A percentile compares a stretch with the other conserved stretches of the same genome.
These are phyloP conservation scores for Bretschneidera sinensis DNA, from an alignment of 345 rosid species.

Conservation along the genomic window DNA sequence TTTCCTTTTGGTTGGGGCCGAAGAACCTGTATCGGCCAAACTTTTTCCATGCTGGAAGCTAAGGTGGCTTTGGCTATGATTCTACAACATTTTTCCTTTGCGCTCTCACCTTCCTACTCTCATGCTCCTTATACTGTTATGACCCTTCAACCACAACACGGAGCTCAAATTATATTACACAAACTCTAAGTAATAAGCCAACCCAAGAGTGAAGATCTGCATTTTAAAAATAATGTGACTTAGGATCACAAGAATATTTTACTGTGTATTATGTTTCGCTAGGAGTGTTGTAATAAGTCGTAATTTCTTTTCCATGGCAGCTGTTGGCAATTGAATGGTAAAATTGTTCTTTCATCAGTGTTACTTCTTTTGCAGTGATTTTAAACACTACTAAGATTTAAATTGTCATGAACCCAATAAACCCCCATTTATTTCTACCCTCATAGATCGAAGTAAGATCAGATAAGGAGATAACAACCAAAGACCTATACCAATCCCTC, in stretches of 20 bases:
- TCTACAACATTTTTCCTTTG: conserved; percentile 36
- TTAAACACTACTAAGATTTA: no score
- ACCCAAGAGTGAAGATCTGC: background rate
- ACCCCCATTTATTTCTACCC: no score
- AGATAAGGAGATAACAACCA: no score
- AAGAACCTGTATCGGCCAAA: conserved; percentile 37
- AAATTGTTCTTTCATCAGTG: no score
- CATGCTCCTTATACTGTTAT: conserved; percentile 45
- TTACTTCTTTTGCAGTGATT: no score
- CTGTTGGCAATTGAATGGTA: no score
- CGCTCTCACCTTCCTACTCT: conserved; percentile 45
- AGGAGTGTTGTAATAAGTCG: no score
- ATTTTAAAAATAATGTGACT: conserved; percentile 4
- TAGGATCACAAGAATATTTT: background rate
- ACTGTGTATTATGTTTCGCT: background rate
- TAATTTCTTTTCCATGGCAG: no score
- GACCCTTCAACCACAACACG: conserved; percentile 51
- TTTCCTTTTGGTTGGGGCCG: conserved; percentile 46
- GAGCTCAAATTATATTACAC: conserved; percentile 41
- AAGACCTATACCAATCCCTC: no score
- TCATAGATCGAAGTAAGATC: no score
- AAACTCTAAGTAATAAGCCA: conserved; percentile 10
- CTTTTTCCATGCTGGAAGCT: conserved; percentile 51
- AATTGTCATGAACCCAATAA: no score
- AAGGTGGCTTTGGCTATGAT: conserved; percentile 50